Conservation (phyloP, 1,284 basidiomycete genomes). For the Butyriboletus regius region DNA sequence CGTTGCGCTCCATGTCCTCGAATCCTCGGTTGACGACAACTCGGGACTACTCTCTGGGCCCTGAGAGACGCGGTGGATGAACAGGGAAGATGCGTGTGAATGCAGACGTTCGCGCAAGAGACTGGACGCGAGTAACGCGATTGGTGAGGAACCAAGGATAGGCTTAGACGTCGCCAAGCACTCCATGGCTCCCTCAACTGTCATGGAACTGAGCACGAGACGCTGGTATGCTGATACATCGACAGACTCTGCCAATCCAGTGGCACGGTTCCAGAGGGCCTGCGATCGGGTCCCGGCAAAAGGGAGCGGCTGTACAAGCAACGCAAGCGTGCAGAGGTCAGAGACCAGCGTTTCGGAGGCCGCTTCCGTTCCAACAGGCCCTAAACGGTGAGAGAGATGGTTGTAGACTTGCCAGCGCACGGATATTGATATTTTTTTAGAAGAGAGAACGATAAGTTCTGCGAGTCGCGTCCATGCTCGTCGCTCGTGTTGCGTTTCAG, state of each 20-base stretch:
- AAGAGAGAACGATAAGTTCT: conserved; percentile 43
- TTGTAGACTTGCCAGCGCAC: conserved; percentile 20
- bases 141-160: conserved; percentile 33
- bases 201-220: conserved; percentile 48
- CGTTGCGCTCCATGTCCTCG: conserved; percentile 38
- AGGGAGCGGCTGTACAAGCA: conserved; percentile 40
- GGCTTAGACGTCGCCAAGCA: conserved; percentile 28
- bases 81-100: conserved; percentile 45
- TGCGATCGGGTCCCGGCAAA: conserved; percentile 33
- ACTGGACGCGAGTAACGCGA: conserved; percentile 45
- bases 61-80: conserved; percentile 43
- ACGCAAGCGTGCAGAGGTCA: conserved; percentile 52
- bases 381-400: conserved; percentile 29
- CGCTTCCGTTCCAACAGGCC: conserved; percentile 12
- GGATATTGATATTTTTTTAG: conserved; percentile 25
- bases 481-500: conserved; percentile 43
- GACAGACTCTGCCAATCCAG: conserved; percentile 19
- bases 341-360: conserved; percentile 31
- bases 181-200: conserved; percentile 43
- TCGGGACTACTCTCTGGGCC: conserved; percentile 15
- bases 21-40: conserved; percentile 21
- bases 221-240: conserved; percentile 44
- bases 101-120: conserved; percentile 47
- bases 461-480: conserved; percentile 50
- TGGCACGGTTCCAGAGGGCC: conserved; percentile 39